Conservation (phyloP, 169 alveolate genomes). For the Cryptosporidium ubiquitum region DNA sequence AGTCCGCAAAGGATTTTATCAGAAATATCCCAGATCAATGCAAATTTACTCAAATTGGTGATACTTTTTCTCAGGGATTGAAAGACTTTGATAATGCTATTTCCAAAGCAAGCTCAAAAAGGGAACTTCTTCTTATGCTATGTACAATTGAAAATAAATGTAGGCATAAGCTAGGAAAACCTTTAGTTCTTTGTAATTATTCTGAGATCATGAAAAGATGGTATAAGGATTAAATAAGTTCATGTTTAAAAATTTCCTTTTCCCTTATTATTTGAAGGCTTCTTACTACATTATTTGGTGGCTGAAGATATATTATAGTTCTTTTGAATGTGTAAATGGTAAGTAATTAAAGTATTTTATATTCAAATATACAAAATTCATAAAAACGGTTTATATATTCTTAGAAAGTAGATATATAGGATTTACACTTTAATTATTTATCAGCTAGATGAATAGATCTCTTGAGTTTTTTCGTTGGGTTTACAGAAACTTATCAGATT, state of each 20-base stretch:
- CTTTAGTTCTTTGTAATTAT: background rate
- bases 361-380: no score
- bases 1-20: conserved; percentile 34
- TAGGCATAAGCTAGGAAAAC: conserved; percentile 28
- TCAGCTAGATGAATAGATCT: no score
- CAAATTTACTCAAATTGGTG: conserved; percentile 46
- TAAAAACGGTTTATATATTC: no score
- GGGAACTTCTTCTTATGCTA: conserved; percentile 27
- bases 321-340: no score
- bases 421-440: no score
- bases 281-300: no score
- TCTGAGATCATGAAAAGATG: conserved; percentile 44
- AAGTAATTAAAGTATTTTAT: no score
- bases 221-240: background rate
- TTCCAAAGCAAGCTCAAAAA: conserved; percentile 1
- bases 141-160: conserved; percentile 56
- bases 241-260: no score
- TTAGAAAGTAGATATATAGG: no score
- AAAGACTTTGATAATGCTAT: background rate
- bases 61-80: conserved; percentile 3
- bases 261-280: background rate
- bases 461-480: background rate
- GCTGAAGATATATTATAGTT: background rate
- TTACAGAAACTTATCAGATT: background rate
- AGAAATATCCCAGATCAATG: conserved; percentile 62